Evolutionary conservation across 192 early-diverging fungal genomes (phyloP).

Genomic region (Podochytrium sp.): DNA sequence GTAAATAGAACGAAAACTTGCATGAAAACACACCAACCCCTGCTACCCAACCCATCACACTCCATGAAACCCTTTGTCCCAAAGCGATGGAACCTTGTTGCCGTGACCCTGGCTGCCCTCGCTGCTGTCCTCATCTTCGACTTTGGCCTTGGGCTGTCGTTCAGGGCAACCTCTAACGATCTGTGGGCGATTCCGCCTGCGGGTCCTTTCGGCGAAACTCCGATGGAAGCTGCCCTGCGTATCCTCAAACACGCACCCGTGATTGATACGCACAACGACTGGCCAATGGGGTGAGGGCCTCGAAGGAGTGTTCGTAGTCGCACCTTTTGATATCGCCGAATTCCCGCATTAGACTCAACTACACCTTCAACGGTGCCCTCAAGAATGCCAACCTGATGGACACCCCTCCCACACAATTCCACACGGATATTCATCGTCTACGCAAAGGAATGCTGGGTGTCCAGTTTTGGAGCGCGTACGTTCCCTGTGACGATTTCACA

Average conservation of each 20-base stretch:
- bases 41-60: too few relatives aligned
- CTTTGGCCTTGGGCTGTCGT: background rate
- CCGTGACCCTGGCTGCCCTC: too few relatives aligned
- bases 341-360: background rate
- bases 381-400: constrained; percentile 32
- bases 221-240: constrained; percentile 20
- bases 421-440: constrained; percentile 39
- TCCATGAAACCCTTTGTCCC: too few relatives aligned
- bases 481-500: constrained; percentile 33
- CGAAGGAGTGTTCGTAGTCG: background rate
- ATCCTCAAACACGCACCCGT: constrained; percentile 25
- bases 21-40: background rate
- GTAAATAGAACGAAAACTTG: too few relatives aligned
- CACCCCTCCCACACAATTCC: constrained; percentile 25
- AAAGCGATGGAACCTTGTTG: too few relatives aligned
- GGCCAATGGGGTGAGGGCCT: constrained; percentile 3
- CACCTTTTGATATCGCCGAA: too few relatives aligned
- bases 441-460: constrained; percentile 34
- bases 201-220: background rate
- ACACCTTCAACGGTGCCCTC: background rate
- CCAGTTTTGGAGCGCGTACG: constrained; percentile 51
- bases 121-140: too few relatives aligned
- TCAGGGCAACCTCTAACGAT: background rate
- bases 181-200: background rate
- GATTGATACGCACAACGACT: constrained; percentile 35